These are phyloP conservation scores for Globisporangium cylindrosporum DNA, from an alignment of 352 stramenopile species.

Conservation along the genomic window DNA sequence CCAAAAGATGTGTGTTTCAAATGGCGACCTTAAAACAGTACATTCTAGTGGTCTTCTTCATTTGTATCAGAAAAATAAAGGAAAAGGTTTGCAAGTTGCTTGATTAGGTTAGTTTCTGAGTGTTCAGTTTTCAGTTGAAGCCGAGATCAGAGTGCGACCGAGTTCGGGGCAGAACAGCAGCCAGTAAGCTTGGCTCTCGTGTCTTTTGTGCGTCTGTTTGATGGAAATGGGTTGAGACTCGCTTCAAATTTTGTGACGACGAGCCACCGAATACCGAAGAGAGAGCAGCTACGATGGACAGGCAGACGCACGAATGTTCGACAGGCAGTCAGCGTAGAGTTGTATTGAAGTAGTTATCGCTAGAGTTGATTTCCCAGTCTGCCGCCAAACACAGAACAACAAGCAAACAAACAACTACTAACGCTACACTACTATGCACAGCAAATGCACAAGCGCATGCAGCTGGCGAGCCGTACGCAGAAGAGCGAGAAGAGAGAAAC, in stretches of 20 bases:
- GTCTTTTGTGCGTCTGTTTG: not conserved
- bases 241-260: not conserved
- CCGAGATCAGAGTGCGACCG: not conserved
- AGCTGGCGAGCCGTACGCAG: not conserved
- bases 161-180: not conserved
- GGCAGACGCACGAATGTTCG: not conserved
- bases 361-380: not conserved
- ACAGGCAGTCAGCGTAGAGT: not conserved
- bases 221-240: not conserved
- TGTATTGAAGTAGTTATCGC: not conserved
- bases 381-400: not conserved
- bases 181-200: not conserved
- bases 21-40: not conserved
- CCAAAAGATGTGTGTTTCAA: not conserved
- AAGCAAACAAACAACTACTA: not conserved
- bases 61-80: not conserved
- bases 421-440: not conserved
- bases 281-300: not conserved
- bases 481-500: not conserved
- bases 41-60: not conserved
- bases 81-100: not conserved
- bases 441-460: not conserved
- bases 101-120: not conserved
- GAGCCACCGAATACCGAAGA: not conserved
- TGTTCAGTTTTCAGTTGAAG: not conserved